phyloP scores from a whole-genome alignment of 768 basidiomycete species.

The Termitomyces sp. region DNA sequence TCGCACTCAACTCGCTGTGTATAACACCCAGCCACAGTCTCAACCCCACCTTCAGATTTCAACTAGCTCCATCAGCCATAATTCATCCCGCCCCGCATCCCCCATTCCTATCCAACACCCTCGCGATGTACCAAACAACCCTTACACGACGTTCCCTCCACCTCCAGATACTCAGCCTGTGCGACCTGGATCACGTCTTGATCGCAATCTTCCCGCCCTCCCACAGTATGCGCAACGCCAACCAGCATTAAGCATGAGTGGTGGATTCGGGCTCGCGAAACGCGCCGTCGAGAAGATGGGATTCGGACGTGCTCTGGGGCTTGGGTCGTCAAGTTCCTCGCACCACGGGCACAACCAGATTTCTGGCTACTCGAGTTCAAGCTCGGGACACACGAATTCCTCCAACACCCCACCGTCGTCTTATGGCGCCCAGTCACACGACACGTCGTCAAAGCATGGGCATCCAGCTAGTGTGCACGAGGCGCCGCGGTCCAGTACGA shows the following conservation, averaged over 20 bases:
- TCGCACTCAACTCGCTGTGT: constrained; percentile 38
- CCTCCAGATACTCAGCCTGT: constrained; percentile 7
- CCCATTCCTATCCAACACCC: constrained; percentile 9
- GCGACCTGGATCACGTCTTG: constrained; percentile 9
- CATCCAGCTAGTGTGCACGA: constrained; percentile 3
- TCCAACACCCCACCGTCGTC: constrained; percentile 29
- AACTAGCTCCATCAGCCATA: constrained; percentile 26
- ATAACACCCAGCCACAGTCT: constrained; percentile 2
- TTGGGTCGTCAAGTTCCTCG: constrained; percentile 33
- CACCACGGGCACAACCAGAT: constrained; percentile 15
- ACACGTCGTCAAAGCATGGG: constrained; percentile 14
- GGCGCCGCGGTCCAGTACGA: constrained; percentile 9
- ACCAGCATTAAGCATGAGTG: constrained; percentile 71
- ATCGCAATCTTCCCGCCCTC: constrained; percentile 17
- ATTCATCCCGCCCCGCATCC: constrained; percentile 11
- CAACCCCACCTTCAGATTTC: constrained; percentile 17
- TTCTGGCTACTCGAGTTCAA: constrained; percentile 37
- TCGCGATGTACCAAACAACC: constrained; percentile 2
- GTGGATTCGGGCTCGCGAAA: constrained; percentile 64
- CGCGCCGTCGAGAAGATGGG: constrained; percentile 77
- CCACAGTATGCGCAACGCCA: constrained; percentile 30
- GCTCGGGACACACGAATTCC: constrained; percentile 11
- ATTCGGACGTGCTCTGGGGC: constrained; percentile 43
- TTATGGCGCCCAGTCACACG: constrained; percentile 13
- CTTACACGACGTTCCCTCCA: constrained; percentile 11